These are phyloP conservation scores for Bipolaris gigantea DNA, from an alignment of 2,329 filamentous ascomycete species.

Conservation along the genomic window DNA sequence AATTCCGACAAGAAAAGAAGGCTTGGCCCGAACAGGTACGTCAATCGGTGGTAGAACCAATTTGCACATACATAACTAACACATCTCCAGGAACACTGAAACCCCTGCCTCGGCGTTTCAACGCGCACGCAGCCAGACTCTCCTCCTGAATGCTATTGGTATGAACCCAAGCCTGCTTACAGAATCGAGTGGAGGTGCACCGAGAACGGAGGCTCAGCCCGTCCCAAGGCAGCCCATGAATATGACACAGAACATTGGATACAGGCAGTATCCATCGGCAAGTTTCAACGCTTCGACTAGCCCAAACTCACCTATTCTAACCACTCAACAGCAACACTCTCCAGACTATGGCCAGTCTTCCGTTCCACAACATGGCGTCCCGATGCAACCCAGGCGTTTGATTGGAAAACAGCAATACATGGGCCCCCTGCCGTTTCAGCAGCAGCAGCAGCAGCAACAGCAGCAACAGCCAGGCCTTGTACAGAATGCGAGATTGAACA, in stretches of 20 bases:
- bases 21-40: neutral
- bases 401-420: neutral
- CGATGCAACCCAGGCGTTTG: neutral
- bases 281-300: neutral
- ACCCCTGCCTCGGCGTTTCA: neutral
- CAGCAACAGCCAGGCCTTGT: neutral
- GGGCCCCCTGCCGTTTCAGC: neutral
- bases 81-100: neutral
- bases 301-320: neutral
- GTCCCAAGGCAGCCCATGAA: neutral
- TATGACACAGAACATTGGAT: neutral
- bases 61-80: neutral
- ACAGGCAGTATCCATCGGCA: neutral
- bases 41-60: too few species aligned
- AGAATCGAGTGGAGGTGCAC: neutral
- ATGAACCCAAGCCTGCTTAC: neutral
- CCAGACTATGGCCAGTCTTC: neutral
- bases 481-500: neutral
- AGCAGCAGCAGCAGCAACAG: conserved; percentile 1
- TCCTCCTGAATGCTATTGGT: neutral
- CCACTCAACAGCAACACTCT: neutral
- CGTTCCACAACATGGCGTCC: neutral
- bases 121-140: neutral
- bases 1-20: conserved; percentile 1
- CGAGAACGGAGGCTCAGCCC: neutral